Evolutionary conservation across 2,329 filamentous ascomycete species (phyloP).

Genomic region (Fulvia fulva): DNA sequence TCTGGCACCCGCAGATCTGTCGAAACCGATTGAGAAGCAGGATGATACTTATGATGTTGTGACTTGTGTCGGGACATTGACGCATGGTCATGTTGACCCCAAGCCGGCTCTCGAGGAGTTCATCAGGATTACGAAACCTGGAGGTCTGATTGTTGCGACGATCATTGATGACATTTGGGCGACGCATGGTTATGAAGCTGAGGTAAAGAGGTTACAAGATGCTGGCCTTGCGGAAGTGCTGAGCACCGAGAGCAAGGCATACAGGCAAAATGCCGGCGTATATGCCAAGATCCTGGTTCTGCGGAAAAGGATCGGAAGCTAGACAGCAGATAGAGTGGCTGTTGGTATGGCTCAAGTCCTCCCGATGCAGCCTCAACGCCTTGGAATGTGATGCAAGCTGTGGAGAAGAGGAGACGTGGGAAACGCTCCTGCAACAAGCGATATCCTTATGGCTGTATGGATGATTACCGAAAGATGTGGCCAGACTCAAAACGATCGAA

Average conservation of each 20-base stretch:
- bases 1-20: constrained; percentile 46
- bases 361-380: neutral
- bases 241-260: constrained; percentile 30
- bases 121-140: constrained; percentile 45
- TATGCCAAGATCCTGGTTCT: constrained; percentile 24
- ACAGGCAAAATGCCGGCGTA: constrained; percentile 27
- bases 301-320: constrained; percentile 16
- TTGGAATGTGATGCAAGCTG: neutral
- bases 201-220: constrained; percentile 39
- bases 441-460: neutral
- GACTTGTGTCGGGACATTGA: constrained; percentile 53
- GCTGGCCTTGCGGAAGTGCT: constrained; percentile 38
- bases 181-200: constrained; percentile 45
- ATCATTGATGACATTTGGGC: constrained; percentile 51
- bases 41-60: constrained; percentile 48
- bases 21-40: constrained; percentile 38
- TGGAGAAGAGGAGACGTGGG: neutral
- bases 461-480: neutral
- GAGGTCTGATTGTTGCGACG: constrained; percentile 51
- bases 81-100: constrained; percentile 52
- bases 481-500: neutral
- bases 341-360: neutral
- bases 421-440: neutral
- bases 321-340: neutral
- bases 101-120: constrained; percentile 46